Evolutionary conservation across 805 yeast species (phyloP).

Genomic region (Phaffomyces antillensis): DNA sequence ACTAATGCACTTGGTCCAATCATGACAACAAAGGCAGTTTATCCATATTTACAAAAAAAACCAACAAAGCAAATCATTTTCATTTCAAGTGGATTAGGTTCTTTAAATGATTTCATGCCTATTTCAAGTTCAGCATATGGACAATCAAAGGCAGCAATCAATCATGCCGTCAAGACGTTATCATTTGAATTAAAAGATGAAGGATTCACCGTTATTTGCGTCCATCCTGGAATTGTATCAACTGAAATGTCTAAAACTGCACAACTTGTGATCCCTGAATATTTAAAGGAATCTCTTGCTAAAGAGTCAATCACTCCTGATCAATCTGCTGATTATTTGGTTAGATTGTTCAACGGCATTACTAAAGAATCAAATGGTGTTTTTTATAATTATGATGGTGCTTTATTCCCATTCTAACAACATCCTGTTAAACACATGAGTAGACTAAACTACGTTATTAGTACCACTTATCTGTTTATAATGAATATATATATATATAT

Average conservation of each 20-base stretch:
- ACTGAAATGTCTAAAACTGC: slow-evolving; percentile 26
- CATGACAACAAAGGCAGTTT: slow-evolving; percentile 1
- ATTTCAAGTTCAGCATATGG: slow-evolving; percentile 19
- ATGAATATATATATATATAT: too few species aligned
- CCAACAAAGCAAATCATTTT: slow-evolving; percentile 18
- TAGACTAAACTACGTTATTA: too few species aligned
- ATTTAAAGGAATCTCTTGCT: not conserved
- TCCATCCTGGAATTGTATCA: slow-evolving; percentile 7
- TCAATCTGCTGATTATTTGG: slow-evolving; percentile 17
- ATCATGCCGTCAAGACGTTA: slow-evolving; percentile 20
- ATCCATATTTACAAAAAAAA: slow-evolving; percentile 14
- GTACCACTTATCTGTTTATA: too few species aligned
- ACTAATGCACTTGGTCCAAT: slow-evolving; percentile 10
- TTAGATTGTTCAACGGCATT: slow-evolving; percentile 16
- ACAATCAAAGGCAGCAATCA: slow-evolving; percentile 29
- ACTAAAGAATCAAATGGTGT: slow-evolving; percentile 22
- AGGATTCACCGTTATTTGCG: not conserved
- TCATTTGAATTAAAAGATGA: not conserved
- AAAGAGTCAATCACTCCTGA: slow-evolving; percentile 19
- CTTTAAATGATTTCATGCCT: slow-evolving; percentile 12
- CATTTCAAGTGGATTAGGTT: slow-evolving; percentile 20
- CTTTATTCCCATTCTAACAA: not conserved
- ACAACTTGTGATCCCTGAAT: not conserved
- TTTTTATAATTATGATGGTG: slow-evolving; percentile 19
- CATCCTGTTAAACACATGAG: too few species aligned